phyloP scores from a whole-genome alignment of 2,329 filamentous ascomycete genomes.

The Blastomyces emzantsi region DNA sequence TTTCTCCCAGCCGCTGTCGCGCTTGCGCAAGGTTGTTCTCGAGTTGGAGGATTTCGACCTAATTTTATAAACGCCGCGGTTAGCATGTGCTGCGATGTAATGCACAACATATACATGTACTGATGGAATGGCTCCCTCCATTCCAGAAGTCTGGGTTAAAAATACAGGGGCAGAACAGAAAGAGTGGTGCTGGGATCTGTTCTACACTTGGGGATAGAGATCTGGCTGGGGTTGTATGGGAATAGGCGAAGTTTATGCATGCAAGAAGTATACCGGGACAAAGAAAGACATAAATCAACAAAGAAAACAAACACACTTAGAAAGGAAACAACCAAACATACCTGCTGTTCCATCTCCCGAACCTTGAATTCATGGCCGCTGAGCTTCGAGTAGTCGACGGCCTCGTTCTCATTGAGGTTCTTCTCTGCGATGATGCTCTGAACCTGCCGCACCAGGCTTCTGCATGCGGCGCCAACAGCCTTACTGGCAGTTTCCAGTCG shows the following conservation, averaged over 20 bases:
- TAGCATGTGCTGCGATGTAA: constrained; percentile 10
- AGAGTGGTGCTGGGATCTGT: neutral
- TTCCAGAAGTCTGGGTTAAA: neutral
- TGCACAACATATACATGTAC: neutral
- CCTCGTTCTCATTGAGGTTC: constrained; percentile 65
- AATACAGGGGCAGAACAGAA: neutral
- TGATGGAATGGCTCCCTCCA: neutral
- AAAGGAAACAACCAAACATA: constrained; percentile 39
- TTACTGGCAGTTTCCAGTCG: constrained; percentile 83
- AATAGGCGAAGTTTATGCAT: neutral
- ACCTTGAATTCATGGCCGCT: constrained; percentile 97
- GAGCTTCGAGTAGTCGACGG: constrained; percentile 78
- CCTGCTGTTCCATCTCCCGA: constrained; percentile 98
- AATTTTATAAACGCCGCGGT: constrained; percentile 9
- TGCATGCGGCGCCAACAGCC: constrained; percentile 81
- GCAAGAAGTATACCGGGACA: constrained; percentile 4
- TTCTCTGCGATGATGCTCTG: constrained; percentile 88
- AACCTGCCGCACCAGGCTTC: constrained; percentile 81
- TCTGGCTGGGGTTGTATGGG: neutral
- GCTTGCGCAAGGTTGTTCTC: constrained; percentile 78
- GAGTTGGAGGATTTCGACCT: constrained; percentile 96
- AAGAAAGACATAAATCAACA: constrained; percentile 3
- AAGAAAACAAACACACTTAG: constrained; percentile 3
- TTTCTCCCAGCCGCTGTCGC: constrained; percentile 79
- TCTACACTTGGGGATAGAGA: neutral